These are phyloP conservation scores for Dryas drummondii DNA, from an alignment of 306 rosid species.

Conservation along the genomic window DNA sequence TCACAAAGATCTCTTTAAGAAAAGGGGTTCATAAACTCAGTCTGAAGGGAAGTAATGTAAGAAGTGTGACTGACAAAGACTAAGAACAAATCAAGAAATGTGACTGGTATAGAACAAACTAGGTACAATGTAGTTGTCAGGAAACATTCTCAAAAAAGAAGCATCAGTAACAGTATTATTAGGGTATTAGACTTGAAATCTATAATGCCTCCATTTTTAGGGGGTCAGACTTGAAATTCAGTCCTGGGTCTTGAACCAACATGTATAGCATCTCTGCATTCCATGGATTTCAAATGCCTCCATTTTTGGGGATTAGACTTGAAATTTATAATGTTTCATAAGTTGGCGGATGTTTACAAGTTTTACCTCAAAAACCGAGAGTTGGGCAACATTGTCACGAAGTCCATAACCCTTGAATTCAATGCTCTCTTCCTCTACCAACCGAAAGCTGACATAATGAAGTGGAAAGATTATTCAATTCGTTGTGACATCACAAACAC, in stretches of 20 bases:
- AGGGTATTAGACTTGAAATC: too few relatives aligned
- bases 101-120: background rate
- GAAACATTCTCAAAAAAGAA: background rate
- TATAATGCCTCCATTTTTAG: too few relatives aligned
- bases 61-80: background rate
- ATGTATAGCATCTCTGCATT: too few relatives aligned
- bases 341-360: slow-evolving; percentile 16
- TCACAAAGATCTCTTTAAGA: background rate
- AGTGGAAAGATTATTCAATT: slow-evolving; percentile 18
- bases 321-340: too few relatives aligned
- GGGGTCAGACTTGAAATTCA: too few relatives aligned
- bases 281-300: too few relatives aligned
- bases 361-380: slow-evolving; percentile 76
- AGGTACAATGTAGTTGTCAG: background rate
- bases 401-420: slow-evolving; percentile 74
- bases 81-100: background rate
- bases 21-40: background rate
- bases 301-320: too few relatives aligned
- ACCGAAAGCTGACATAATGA: slow-evolving; percentile 50
- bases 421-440: slow-evolving; percentile 63
- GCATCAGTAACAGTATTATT: background rate
- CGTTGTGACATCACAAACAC: slow-evolving; percentile 14
- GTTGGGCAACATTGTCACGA: slow-evolving; percentile 90
- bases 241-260: too few relatives aligned
- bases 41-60: background rate